Conservation (phyloP, 2,329 filamentous ascomycete genomes). For the Colletotrichum lupini region DNA sequence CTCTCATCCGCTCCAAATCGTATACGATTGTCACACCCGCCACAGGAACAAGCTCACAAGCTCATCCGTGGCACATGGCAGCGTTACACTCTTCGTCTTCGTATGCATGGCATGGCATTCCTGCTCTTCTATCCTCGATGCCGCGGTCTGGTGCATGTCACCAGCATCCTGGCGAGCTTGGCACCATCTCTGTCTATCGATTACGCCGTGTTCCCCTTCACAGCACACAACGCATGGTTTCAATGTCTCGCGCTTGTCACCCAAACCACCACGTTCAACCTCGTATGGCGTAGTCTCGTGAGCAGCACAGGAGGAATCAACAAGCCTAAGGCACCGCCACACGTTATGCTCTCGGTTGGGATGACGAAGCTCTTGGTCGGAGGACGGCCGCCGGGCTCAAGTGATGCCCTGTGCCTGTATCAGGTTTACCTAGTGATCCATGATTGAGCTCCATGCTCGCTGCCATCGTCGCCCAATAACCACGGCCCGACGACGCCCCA, state of each 20-base stretch:
- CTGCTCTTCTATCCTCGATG: not conserved
- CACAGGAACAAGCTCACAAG: constrained; percentile 1
- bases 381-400: not conserved
- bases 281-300: not conserved
- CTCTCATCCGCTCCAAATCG: not conserved
- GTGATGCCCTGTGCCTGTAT: constrained; percentile 13
- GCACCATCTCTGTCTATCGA: not conserved
- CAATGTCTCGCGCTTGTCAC: too few relatives aligned
- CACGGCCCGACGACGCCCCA: not conserved
- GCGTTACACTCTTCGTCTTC: constrained; percentile 1
- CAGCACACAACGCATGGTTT: too few relatives aligned
- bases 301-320: not conserved
- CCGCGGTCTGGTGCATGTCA: not conserved
- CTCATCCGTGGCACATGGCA: constrained; percentile 25
- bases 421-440: constrained; percentile 6
- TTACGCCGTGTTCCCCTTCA: not conserved
- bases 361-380: not conserved
- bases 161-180: not conserved
- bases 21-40: constrained; percentile 9
- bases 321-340: not conserved
- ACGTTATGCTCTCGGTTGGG: not conserved
- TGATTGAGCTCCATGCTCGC: not conserved
- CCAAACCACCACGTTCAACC: not conserved
- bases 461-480: not conserved
- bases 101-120: not conserved